A percentile compares a stretch with the other conserved stretches of the same genome.
These are phyloP conservation scores for Meripilus lineatus DNA, from an alignment of 1,284 basidiomycete genomes.

Conservation along the genomic window DNA sequence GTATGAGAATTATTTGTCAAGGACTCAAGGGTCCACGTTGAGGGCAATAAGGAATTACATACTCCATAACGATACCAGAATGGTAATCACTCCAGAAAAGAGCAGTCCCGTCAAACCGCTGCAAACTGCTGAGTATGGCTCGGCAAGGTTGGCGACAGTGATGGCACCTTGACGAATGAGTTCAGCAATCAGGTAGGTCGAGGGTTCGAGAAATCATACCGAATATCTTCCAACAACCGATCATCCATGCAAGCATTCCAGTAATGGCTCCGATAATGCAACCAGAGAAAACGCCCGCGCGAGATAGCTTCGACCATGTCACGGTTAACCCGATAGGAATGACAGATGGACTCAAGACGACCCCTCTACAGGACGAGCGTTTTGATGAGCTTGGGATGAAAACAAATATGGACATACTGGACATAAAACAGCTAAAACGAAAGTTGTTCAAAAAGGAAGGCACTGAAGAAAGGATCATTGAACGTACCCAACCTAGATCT, in stretches of 20 bases:
- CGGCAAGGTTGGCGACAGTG: conserved; percentile 38
- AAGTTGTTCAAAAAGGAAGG: background rate
- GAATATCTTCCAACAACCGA: conserved; percentile 46
- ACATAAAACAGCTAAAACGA: conserved; percentile 37
- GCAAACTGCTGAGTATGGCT: conserved; percentile 45
- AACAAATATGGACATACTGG: conserved; percentile 29
- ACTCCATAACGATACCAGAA: conserved; percentile 39
- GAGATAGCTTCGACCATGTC: conserved; percentile 42
- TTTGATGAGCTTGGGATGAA: conserved; percentile 1
- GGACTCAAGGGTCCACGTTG: background rate
- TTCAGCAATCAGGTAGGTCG: background rate
- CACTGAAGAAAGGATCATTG: background rate
- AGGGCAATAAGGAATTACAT: conserved; percentile 16
- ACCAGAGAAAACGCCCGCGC: conserved; percentile 36
- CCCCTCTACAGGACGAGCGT: conserved; percentile 30
- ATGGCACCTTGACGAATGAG: conserved; percentile 30
- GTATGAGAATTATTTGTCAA: background rate
- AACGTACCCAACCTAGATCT: conserved; percentile 39
- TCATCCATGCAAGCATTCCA: conserved; percentile 48
- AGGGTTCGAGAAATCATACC: conserved; percentile 27
- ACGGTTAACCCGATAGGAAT: conserved; percentile 44
- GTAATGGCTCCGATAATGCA: conserved; percentile 37
- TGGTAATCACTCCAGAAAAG: conserved; percentile 40
- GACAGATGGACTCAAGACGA: conserved; percentile 42
- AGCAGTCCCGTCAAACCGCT: conserved; percentile 40